Evolutionary conservation across 306 rosid species (phyloP), one percentile per base, ranked within the genome.

Genomic region (Echinosophora koreensis): DNA sequence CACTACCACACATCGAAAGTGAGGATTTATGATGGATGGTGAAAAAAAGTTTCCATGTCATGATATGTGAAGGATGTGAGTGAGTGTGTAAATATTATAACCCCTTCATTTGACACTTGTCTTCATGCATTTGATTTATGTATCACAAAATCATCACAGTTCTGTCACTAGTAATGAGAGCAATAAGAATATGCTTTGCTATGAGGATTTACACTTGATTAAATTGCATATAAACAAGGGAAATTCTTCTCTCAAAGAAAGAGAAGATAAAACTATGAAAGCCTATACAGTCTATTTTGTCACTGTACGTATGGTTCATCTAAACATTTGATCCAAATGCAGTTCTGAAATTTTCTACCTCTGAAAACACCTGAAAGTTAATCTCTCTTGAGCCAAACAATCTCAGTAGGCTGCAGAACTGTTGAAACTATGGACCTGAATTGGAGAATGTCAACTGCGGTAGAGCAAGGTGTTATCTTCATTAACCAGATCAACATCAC

Each of bases 381-480:
- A 56, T 30, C 56, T 59, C 56, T 58, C 56, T 39, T 42, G 67
- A 72, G 55, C 67, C 63, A 59, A 62, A 27, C 62, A 34, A 49
- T 44, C 60, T 15, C 44, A 46, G n/a, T 14, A 12, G 62, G 39
- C 28, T 75, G 66, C 34, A 4, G 15, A 63, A 51, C 8, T 22
- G 47, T 12, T 61, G 69, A 64, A 35, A 84, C 67, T 58, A 51
- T 16, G 66, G 65, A 67, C 82, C 73, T 16, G 50, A 27, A 52
- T 80, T 62, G 66, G 90, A 62, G 32, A 86, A 70, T 44, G 89
- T 84, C 77, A 84, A 50, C 83, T 85, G 86, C 77, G 86, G 76
- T 70, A 64, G 67, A 92, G 81, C 77, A 84, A 80, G 5, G 66
- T 59, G 59, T 84, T 79, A 38, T 85, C 90, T 22, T 88, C 97